Evolutionary conservation across 352 stramenopile species (phyloP).

Genomic region (Phytopythium kandeliae): DNA sequence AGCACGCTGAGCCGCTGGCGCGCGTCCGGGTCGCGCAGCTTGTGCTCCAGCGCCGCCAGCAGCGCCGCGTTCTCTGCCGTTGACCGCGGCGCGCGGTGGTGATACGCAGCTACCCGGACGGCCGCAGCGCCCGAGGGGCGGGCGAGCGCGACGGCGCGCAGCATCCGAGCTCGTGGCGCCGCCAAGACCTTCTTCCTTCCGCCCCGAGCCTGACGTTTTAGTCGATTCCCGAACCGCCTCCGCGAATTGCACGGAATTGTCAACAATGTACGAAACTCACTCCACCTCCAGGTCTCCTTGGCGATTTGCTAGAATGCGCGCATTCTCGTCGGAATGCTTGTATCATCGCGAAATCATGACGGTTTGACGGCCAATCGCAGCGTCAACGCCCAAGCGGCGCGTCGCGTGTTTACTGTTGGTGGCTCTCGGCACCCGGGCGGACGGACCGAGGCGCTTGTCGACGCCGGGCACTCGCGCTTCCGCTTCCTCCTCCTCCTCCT

Average conservation of each 20-base stretch:
- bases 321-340: too few species aligned
- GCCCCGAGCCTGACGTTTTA: neutral
- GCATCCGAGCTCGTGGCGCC: too few species aligned
- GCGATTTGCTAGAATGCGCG: too few species aligned
- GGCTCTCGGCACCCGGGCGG: neutral
- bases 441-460: too few species aligned
- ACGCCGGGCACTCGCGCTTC: neutral
- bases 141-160: neutral
- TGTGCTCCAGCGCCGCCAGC: slow-evolving; percentile 29
- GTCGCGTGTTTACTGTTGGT: neutral
- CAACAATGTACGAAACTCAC: too few species aligned
- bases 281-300: too few species aligned
- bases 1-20: slow-evolving; percentile 27
- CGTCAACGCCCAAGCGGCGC: neutral
- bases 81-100: slow-evolving; percentile 19
- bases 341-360: too few species aligned
- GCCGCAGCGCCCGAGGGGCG: neutral
- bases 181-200: too few species aligned
- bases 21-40: slow-evolving; percentile 28
- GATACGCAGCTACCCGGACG: neutral
- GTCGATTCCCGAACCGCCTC: too few species aligned
- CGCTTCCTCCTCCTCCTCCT: neutral
- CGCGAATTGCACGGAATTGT: too few species aligned
- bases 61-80: slow-evolving; percentile 31
- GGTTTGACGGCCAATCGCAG: too few species aligned